Percentiles rank a stretch among this genome's conserved stretches.
Conservation (phyloP, 2,329 filamentous ascomycete species). For the Pseudopyricularia cyperi region DNA sequence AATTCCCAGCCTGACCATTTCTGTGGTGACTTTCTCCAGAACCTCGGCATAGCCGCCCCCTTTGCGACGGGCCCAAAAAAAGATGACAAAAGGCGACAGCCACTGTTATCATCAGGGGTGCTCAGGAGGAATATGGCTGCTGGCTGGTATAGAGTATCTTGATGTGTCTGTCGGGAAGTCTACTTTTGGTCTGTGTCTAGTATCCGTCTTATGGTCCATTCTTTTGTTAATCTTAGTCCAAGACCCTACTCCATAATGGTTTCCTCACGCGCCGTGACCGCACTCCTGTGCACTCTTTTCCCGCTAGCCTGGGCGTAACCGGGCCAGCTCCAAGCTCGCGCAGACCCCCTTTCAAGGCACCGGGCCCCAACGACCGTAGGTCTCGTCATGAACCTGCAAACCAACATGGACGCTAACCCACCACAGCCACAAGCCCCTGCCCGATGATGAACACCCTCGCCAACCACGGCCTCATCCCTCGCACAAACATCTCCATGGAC, state of each 20-base stretch:
- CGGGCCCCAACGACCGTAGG: not conserved
- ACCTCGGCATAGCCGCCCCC: not conserved
- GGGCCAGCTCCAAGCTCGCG: not conserved
- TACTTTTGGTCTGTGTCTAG: not conserved
- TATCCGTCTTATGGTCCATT: not conserved
- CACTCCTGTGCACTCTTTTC: not conserved
- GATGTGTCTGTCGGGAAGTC: no score
- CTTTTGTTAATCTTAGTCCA: not conserved
- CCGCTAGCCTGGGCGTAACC: not conserved
- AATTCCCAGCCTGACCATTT: not conserved
- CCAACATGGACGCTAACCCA: not conserved
- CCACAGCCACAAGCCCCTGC: constrained; percentile 26
- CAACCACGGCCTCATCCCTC: constrained; percentile 35
- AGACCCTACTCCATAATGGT: not conserved
- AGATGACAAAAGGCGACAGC: no score
- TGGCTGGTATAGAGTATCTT: no score
- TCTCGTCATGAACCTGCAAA: not conserved
- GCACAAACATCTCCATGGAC: constrained; percentile 24
- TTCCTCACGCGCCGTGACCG: not conserved
- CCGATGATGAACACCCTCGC: constrained; percentile 39
- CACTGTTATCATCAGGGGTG: no score
- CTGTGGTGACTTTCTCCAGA: no score
- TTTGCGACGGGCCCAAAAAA: not conserved
- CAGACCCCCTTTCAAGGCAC: not conserved
- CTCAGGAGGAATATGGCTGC: no score